Evolutionary conservation across 2,329 filamentous ascomycete genomes (phyloP).

Genomic region (Corynespora cassiicola): DNA sequence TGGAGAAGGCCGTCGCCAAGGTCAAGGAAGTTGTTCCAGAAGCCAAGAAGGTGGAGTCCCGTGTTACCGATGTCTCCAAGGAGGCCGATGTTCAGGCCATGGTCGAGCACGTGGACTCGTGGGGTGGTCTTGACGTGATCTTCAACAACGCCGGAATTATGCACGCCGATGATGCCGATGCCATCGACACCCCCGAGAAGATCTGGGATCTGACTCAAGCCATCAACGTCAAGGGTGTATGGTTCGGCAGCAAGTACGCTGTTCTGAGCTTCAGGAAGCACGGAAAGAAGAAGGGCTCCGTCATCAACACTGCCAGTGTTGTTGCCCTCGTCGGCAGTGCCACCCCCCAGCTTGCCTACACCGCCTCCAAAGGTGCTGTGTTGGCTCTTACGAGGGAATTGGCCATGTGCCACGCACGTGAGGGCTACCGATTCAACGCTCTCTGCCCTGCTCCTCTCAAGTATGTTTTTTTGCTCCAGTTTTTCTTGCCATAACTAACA

Average conservation of each 20-base stretch:
- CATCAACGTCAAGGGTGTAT: conserved; percentile 98
- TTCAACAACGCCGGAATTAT: conserved; percentile 99
- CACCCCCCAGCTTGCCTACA: conserved; percentile 90
- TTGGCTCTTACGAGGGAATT: conserved; percentile 88
- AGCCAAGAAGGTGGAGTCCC: conserved; percentile 65
- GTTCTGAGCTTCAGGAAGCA: conserved; percentile 80
- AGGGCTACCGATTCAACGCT: conserved; percentile 88
- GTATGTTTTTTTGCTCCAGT: conserved; percentile 46
- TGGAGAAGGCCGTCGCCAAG: conserved; percentile 78
- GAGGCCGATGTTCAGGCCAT: conserved; percentile 78
- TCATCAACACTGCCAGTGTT: conserved; percentile 92
- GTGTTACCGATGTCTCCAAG: conserved; percentile 81
- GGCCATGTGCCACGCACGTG: conserved; percentile 88
- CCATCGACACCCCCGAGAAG: conserved; percentile 81
- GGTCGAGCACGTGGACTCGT: conserved; percentile 76
- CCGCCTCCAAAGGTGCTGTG: conserved; percentile 91
- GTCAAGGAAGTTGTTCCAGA: conserved; percentile 74
- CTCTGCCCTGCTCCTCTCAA: conserved; percentile 91
- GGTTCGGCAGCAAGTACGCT: conserved; percentile 93
- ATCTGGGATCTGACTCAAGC: conserved; percentile 94
- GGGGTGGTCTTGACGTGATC: conserved; percentile 88
- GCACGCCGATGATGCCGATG: conserved; percentile 73
- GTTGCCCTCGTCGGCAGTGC: conserved; percentile 87
- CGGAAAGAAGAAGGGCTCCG: conserved; percentile 77
- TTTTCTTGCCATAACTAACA: conserved; percentile 18